A percentile compares a stretch with the other conserved stretches of the same genome.
phyloP scores from a whole-genome alignment of 1,284 basidiomycete species.

The Sporisorium sorghi region DNA sequence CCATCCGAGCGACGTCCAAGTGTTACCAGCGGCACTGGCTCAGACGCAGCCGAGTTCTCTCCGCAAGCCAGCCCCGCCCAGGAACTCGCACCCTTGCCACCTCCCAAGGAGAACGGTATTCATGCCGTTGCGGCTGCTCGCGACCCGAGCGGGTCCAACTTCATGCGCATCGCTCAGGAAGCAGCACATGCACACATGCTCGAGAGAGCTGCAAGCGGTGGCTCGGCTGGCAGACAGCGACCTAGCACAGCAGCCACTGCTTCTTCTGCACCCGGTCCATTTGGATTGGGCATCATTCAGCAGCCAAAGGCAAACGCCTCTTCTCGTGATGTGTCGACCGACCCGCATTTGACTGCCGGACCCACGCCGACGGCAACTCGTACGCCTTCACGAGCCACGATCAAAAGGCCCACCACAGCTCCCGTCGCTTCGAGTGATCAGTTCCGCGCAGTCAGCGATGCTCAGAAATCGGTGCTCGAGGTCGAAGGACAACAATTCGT shows the following conservation, averaged over 20 bases:
- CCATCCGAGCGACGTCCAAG: conserved; percentile 22
- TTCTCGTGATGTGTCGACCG: conserved; percentile 18
- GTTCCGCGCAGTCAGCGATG: conserved; percentile 20
- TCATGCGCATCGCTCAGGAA: conserved; percentile 33
- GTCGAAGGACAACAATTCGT: conserved; percentile 49
- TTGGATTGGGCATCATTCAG: conserved; percentile 7
- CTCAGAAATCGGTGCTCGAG: conserved; percentile 30
- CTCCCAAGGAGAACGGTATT: conserved; percentile 14
- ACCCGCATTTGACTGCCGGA: background rate
- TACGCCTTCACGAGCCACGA: conserved; percentile 38
- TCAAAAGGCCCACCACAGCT: conserved; percentile 45
- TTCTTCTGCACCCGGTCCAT: background rate
- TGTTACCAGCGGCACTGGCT: conserved; percentile 2
- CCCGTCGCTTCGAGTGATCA: conserved; percentile 32
- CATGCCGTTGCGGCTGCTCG: conserved; percentile 16
- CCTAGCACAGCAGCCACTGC: conserved; percentile 21
- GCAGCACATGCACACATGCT: conserved; percentile 27
- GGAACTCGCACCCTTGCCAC: conserved; percentile 10
- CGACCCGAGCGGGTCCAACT: conserved; percentile 30
- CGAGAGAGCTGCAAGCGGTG: background rate
- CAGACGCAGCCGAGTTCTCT: conserved; percentile 7
- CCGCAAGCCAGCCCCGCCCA: conserved; percentile 18
- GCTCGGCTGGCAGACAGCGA: conserved; percentile 8
- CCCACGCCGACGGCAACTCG: conserved; percentile 8
- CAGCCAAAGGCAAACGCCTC: conserved; percentile 19